phyloP scores from a whole-genome alignment of 345 rosid genomes.

The Salix caprea region DNA sequence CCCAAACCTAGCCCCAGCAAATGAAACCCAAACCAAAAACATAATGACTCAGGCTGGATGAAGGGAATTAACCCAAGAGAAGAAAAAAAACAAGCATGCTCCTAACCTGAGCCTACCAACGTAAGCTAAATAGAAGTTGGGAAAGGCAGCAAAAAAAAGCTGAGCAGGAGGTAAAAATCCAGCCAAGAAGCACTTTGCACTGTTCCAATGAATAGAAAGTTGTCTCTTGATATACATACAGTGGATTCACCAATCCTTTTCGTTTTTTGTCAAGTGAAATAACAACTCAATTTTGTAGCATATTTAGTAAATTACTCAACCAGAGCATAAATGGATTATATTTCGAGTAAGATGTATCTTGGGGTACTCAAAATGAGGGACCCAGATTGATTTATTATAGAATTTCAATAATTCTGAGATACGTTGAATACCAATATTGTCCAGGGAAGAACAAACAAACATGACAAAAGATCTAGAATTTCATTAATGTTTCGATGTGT shows the following conservation, averaged over 20 bases:
- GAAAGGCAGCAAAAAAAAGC: too few relatives aligned
- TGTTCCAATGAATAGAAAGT: too few relatives aligned
- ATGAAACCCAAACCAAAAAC: too few relatives aligned
- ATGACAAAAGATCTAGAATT: not conserved
- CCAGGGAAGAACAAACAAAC: not conserved
- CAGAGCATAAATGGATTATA: not conserved
- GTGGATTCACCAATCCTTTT: not conserved
- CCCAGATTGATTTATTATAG: not conserved
- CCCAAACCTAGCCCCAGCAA: too few relatives aligned
- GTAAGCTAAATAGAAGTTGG: too few relatives aligned
- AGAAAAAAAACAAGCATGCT: too few relatives aligned
- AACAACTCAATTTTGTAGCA: not conserved
- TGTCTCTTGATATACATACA: too few relatives aligned
- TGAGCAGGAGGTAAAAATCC: too few relatives aligned
- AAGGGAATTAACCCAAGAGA: too few relatives aligned
- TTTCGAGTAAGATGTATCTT: not conserved
- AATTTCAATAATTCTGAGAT: not conserved
- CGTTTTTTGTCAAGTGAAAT: not conserved
- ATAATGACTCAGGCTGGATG: too few relatives aligned
- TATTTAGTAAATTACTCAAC: not conserved
- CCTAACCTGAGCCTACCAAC: too few relatives aligned
- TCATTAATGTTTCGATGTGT: not conserved
- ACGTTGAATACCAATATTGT: not conserved
- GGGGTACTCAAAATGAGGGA: not conserved
- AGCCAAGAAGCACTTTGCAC: too few relatives aligned